These are phyloP conservation scores for Dalechampia spathulata DNA, from an alignment of 441 rosid genomes.

Conservation along the genomic window DNA sequence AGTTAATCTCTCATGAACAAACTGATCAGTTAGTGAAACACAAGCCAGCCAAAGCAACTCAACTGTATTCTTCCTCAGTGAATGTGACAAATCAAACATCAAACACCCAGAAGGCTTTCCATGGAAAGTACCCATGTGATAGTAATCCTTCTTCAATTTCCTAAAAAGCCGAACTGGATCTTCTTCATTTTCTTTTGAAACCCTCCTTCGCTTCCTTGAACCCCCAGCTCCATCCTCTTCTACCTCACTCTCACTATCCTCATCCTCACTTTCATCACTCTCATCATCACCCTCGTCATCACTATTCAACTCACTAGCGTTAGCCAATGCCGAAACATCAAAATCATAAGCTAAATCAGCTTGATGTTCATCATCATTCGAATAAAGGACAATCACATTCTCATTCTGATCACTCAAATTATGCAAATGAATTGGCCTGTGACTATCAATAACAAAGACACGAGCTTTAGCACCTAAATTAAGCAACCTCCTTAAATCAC, in stretches of 20 bases:
- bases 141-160: slow-evolving; percentile 68
- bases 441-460: slow-evolving; percentile 87
- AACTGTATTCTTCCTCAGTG: slow-evolving; percentile 72
- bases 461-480: slow-evolving; percentile 47
- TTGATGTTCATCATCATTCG: slow-evolving; percentile 74
- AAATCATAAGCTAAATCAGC: slow-evolving; percentile 80
- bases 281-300: slow-evolving; percentile 25
- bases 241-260: slow-evolving; percentile 41
- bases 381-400: slow-evolving; percentile 70
- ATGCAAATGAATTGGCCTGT: slow-evolving; percentile 86
- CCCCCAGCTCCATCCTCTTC: slow-evolving; percentile 25
- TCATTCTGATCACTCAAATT: slow-evolving; percentile 68
- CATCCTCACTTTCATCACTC: slow-evolving; percentile 28
- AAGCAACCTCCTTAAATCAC: slow-evolving; percentile 54
- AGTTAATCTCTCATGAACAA: slow-evolving; percentile 88
- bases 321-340: slow-evolving; percentile 65
- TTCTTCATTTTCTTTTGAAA: slow-evolving; percentile 33
- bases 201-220: slow-evolving; percentile 51
- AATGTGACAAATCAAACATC: slow-evolving; percentile 72
- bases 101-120: slow-evolving; percentile 91
- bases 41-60: slow-evolving; percentile 96
- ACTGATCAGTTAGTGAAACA: slow-evolving; percentile 87
- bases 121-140: slow-evolving; percentile 79
- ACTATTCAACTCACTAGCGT: slow-evolving; percentile 38
- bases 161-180: slow-evolving; percentile 48